These are phyloP conservation scores for Bruguiera hainesii DNA, from an alignment of 441 rosid species.

Conservation along the genomic window DNA sequence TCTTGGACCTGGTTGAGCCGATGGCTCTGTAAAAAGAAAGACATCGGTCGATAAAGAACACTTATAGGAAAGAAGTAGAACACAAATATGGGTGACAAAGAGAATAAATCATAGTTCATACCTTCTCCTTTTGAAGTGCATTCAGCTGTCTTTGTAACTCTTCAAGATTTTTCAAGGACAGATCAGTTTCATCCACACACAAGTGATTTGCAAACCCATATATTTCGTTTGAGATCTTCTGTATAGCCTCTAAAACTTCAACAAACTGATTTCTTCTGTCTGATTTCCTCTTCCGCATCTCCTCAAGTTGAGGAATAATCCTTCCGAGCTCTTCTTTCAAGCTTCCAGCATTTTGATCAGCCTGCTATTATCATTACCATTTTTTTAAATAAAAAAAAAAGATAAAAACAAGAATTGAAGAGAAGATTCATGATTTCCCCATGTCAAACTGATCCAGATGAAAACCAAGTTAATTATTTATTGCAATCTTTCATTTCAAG, in stretches of 20 bases:
- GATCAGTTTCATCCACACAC: constrained; percentile 51
- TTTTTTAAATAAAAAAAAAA: neutral
- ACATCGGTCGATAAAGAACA: neutral
- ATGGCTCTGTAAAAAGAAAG: constrained; percentile 35
- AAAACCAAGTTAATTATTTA: too few species aligned
- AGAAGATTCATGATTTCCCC: neutral
- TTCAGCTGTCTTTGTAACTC: constrained; percentile 42
- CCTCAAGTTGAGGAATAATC: constrained; percentile 50
- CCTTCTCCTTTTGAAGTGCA: constrained; percentile 74
- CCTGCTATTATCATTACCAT: constrained; percentile 22
- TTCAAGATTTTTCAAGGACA: constrained; percentile 58
- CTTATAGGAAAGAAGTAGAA: neutral
- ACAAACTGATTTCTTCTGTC: constrained; percentile 56
- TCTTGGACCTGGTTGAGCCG: constrained; percentile 48
- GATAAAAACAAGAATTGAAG: neutral
- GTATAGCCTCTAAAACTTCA: constrained; percentile 50
- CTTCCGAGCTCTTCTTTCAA: constrained; percentile 56
- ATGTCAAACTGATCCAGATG: neutral
- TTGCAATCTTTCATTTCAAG: too few species aligned
- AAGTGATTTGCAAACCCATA: constrained; percentile 28
- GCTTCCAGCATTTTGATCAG: constrained; percentile 39
- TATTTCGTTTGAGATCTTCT: constrained; percentile 53
- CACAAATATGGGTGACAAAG: neutral
- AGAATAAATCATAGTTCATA: constrained; percentile 9
- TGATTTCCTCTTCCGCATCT: constrained; percentile 47